Percentiles rank a stretch among this genome's conserved stretches.
phyloP scores from a whole-genome alignment of 495 filamentous ascomycete species.

The Chaetomium tenue region DNA sequence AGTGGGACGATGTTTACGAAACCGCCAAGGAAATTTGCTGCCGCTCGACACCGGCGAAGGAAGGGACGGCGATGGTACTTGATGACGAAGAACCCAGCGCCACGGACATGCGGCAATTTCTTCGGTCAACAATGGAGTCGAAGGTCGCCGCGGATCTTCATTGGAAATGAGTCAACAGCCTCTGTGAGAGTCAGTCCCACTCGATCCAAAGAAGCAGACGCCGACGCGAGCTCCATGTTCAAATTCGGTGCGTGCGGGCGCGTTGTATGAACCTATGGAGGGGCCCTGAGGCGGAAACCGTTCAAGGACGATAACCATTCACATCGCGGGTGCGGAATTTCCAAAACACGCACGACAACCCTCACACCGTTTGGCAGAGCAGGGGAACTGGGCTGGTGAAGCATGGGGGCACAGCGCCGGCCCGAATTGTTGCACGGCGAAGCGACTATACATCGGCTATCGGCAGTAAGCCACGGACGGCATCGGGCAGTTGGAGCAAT shows the following conservation, averaged over 20 bases:
- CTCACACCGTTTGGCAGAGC: neutral
- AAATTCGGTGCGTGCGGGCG: neutral
- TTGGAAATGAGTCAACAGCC: slow-evolving; percentile 53
- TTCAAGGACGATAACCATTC: neutral
- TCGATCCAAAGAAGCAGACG: neutral
- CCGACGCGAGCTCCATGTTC: slow-evolving; percentile 3
- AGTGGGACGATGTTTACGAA: slow-evolving; percentile 71
- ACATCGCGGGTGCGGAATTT: neutral
- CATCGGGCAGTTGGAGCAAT: slow-evolving; percentile 9
- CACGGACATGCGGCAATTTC: slow-evolving; percentile 55
- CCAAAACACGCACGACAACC: neutral
- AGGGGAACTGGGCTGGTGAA: slow-evolving; percentile 13
- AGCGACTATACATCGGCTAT: slow-evolving; percentile 28
- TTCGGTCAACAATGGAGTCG: slow-evolving; percentile 62
- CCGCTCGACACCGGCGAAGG: slow-evolving; percentile 36
- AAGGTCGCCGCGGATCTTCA: slow-evolving; percentile 57
- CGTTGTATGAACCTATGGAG: neutral
- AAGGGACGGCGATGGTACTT: slow-evolving; percentile 50
- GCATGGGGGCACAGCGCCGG: slow-evolving; percentile 21
- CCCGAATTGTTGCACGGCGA: slow-evolving; percentile 22
- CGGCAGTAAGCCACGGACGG: slow-evolving; percentile 24
- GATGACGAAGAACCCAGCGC: slow-evolving; percentile 41
- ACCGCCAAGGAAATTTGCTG: slow-evolving; percentile 64
- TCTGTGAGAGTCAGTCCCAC: neutral
- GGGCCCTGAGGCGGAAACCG: neutral